Evolutionary conservation across 2,329 filamentous ascomycete species (phyloP).

Genomic region (Alternaria triticimaculans): DNA sequence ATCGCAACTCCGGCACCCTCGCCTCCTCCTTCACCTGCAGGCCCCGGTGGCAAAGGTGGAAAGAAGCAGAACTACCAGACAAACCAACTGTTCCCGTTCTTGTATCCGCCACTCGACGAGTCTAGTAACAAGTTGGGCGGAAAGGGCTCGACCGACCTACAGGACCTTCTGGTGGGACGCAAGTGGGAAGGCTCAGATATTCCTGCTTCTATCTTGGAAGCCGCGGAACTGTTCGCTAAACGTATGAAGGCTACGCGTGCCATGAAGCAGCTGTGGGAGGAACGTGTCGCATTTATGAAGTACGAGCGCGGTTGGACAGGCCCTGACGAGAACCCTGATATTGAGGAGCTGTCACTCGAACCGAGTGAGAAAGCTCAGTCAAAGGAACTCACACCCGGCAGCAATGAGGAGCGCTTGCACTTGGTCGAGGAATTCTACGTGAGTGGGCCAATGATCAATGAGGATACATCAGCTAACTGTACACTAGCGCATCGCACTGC

Average conservation of each 20-base stretch:
- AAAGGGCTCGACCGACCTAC: slow-evolving; percentile 81
- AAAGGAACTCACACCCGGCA: slow-evolving; percentile 52
- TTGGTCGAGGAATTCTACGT: slow-evolving; percentile 87
- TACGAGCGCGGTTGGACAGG: slow-evolving; percentile 89
- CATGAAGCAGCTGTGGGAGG: slow-evolving; percentile 93
- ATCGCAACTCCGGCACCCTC: slow-evolving; percentile 98
- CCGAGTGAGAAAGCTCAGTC: slow-evolving; percentile 34
- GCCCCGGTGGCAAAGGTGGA: slow-evolving; percentile 81
- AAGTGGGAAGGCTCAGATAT: slow-evolving; percentile 95
- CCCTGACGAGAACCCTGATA: slow-evolving; percentile 52
- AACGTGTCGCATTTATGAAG: slow-evolving; percentile 87
- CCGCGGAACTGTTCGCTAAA: slow-evolving; percentile 87
- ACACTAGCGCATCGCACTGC: slow-evolving; percentile 74
- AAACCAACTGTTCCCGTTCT: slow-evolving; percentile 97
- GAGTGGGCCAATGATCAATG: slow-evolving; percentile 49
- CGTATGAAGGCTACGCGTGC: slow-evolving; percentile 90
- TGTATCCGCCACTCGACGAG: slow-evolving; percentile 91
- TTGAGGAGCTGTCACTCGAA: slow-evolving; percentile 52
- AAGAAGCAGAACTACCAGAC: slow-evolving; percentile 99
- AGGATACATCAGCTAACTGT: slow-evolving; percentile 12
- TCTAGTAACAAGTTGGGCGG: slow-evolving; percentile 89
- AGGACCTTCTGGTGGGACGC: slow-evolving; percentile 79
- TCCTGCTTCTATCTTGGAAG: slow-evolving; percentile 92
- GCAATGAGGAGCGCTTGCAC: slow-evolving; percentile 69
- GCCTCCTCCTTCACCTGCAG: slow-evolving; percentile 89